phyloP scores from a whole-genome alignment of 148 eudicot species.

The Agrostemma githago region DNA sequence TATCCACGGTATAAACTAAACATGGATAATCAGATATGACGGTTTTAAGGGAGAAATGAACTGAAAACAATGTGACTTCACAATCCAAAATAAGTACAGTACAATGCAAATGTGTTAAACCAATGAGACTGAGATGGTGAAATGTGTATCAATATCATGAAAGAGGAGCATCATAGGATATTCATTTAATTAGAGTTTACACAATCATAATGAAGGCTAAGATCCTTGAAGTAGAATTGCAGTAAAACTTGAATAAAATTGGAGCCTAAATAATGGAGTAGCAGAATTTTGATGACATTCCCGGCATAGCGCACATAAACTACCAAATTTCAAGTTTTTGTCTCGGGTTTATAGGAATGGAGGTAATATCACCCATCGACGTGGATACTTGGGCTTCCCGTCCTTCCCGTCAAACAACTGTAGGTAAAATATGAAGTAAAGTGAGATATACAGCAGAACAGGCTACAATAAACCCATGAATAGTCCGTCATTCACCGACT shows the following conservation, averaged over 20 bases:
- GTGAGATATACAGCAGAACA: constrained; percentile 5
- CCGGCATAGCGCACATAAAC: neutral
- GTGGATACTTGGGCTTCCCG: constrained; percentile 88
- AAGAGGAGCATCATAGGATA: constrained; percentile 12
- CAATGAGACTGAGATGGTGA: neutral
- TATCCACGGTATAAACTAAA: too few relatives aligned
- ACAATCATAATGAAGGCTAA: neutral
- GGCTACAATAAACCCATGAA: neutral
- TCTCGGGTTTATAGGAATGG: constrained; percentile 65
- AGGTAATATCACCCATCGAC: constrained; percentile 92
- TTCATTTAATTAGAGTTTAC: constrained; percentile 3
- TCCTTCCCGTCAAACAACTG: constrained; percentile 97
- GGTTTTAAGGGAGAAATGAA: too few relatives aligned
- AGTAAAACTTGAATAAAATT: constrained; percentile 16
- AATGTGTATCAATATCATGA: constrained; percentile 1
- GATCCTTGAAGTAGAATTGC: constrained; percentile 19
- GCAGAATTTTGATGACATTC: neutral
- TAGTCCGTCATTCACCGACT: neutral
- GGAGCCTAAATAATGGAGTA: neutral
- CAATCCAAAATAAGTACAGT: neutral
- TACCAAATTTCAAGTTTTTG: neutral
- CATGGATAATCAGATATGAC: too few relatives aligned
- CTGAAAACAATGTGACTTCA: neutral
- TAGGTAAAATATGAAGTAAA: constrained; percentile 9
- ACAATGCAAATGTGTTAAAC: neutral